Evolutionary conservation across 2,329 filamentous ascomycete species (phyloP), one percentile per base, ranked within the genome.

Genomic region (Colletotrichum eleusines): DNA sequence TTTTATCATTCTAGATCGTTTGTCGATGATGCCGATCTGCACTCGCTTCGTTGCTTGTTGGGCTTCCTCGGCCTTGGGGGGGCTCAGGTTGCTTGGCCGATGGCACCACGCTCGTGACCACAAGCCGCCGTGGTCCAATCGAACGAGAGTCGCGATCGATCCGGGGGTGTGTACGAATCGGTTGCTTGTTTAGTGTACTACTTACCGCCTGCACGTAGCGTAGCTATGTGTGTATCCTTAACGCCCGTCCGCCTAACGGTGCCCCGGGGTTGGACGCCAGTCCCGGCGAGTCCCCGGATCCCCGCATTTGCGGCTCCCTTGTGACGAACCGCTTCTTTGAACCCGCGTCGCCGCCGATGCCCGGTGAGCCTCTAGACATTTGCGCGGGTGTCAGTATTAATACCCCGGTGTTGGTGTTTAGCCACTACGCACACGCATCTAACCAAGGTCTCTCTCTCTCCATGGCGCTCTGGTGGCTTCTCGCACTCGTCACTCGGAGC

Each of bases 1-100:
- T 4, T 33, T 33, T 33, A 33, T 33, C 3, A 33, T 35, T 35
- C 35, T 33, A n/a, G n/a, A n/a, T n/a, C n/a, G n/a, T 35, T 8
- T 35, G 23, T 33, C 50, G 28, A 26, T 57, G 31, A 33, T 68
- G 23, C n/a, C 40, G 50, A 64, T 68, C 51, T 40, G 31, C 44
- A 51, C 16, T 40, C 35, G 42, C n/a, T 23, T 61, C 14, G 11
- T 23, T 35, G 20, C 20, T 23, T 23, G 31, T 8, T 23, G 51
- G 20, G 11, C 51, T 14, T 35, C 20, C 31, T 54, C 51, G 11
- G 20, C 51, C 20, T 35, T 35, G 18, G 31, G 11, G 31, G 31
- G 9, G 31, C 51, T 18, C 20, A 16, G 31, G 20, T 20, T 14
- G 28, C 33, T 28, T 51, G 44, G 44, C 20, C 33, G 28, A 40